Conservation (phyloP, 495 filamentous ascomycete species). For the Astrothelium subdiscretum region DNA sequence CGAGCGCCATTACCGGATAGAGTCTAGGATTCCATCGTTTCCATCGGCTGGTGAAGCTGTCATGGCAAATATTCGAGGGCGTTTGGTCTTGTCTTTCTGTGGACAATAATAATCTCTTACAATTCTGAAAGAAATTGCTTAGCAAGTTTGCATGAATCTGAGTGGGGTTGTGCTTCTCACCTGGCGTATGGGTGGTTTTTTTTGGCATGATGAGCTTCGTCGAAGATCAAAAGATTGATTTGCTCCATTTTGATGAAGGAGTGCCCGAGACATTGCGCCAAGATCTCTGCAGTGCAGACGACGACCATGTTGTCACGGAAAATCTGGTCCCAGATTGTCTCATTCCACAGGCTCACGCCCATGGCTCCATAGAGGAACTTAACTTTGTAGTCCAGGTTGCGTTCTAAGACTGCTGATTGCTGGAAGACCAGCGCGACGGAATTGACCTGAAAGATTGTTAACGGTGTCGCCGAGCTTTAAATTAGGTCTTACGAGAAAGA, state of each 20-base stretch:
- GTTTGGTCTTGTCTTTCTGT: slow-evolving; percentile 29
- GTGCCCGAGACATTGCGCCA: slow-evolving; percentile 65
- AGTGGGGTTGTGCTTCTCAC: slow-evolving; percentile 19
- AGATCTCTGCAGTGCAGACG: slow-evolving; percentile 85
- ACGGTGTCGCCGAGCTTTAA: not conserved
- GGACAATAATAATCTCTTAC: slow-evolving; percentile 73
- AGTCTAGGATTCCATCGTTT: slow-evolving; percentile 53
- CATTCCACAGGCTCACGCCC: slow-evolving; percentile 53
- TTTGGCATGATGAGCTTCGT: slow-evolving; percentile 95
- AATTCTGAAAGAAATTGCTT: slow-evolving; percentile 37
- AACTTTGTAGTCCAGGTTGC: slow-evolving; percentile 73
- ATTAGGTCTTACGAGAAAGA: slow-evolving; percentile 57
- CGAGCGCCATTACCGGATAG: slow-evolving; percentile 41
- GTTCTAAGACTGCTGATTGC: slow-evolving; percentile 69
- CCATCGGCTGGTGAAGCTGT: slow-evolving; percentile 94
- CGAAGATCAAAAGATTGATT: slow-evolving; percentile 88
- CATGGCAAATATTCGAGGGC: slow-evolving; percentile 89
- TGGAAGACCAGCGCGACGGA: slow-evolving; percentile 87
- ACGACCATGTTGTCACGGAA: slow-evolving; percentile 70
- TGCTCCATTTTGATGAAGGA: slow-evolving; percentile 70
- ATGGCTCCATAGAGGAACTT: slow-evolving; percentile 68
- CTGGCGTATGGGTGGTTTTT: slow-evolving; percentile 87
- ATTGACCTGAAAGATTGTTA: slow-evolving; percentile 46
- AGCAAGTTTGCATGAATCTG: not conserved
- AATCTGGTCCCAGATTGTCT: slow-evolving; percentile 56